Evolutionary conservation across 2,329 filamentous ascomycete genomes (phyloP).

Genomic region (Stagonosporopsis chrysanthemi): DNA sequence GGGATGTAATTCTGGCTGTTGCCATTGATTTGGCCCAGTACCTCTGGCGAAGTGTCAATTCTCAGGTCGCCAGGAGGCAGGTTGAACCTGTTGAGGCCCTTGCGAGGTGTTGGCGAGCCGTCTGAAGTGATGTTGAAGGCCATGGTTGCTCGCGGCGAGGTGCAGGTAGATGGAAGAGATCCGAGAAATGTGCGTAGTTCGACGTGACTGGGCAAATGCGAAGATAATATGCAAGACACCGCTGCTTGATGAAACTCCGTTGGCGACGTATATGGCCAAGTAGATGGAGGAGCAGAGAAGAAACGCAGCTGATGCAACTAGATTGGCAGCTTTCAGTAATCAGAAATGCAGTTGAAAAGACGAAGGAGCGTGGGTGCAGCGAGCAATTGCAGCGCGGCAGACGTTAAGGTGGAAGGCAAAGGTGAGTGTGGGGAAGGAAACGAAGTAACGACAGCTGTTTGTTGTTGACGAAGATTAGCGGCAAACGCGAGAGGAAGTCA

Average conservation of each 20-base stretch:
- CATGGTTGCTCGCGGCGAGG: slow-evolving; percentile 36
- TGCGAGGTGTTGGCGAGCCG: slow-evolving; percentile 53
- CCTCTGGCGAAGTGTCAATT: slow-evolving; percentile 46
- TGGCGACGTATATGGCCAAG: slow-evolving; percentile 48
- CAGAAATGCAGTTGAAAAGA: slow-evolving; percentile 26
- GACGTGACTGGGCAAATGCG: slow-evolving; percentile 40
- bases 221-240: slow-evolving; percentile 48
- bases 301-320: slow-evolving; percentile 36
- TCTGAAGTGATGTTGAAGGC: slow-evolving; percentile 52
- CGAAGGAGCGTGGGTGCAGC: slow-evolving; percentile 25
- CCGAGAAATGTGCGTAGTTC: slow-evolving; percentile 35
- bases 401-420: slow-evolving; percentile 14
- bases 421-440: slow-evolving; percentile 24
- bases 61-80: slow-evolving; percentile 41
- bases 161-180: slow-evolving; percentile 45
- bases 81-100: slow-evolving; percentile 40
- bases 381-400: slow-evolving; percentile 16
- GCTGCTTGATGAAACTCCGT: slow-evolving; percentile 33
- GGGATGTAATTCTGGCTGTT: slow-evolving; percentile 33
- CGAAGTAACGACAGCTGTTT: slow-evolving; percentile 3
- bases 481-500: slow-evolving; percentile 20
- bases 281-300: slow-evolving; percentile 43
- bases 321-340: slow-evolving; percentile 27
- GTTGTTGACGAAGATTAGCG: neutral
- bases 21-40: slow-evolving; percentile 46